Conservation (phyloP, 257 asterid genomes). For the Plantago major region DNA sequence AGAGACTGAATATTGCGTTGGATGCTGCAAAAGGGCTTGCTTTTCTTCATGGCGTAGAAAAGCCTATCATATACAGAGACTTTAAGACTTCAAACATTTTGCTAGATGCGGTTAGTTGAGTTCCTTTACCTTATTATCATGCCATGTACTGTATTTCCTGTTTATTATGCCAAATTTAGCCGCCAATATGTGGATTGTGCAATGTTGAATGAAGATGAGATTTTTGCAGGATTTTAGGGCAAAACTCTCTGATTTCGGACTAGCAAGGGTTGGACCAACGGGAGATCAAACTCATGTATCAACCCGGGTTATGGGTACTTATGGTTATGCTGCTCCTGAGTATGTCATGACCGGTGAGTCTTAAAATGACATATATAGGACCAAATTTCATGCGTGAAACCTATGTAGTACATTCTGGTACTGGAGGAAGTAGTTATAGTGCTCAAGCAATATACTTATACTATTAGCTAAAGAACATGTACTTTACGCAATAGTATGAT, state of each 20-base stretch:
- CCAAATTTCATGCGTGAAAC: background rate
- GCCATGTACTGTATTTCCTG: too few relatives aligned
- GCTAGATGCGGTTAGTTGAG: conserved; percentile 70
- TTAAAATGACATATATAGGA: background rate
- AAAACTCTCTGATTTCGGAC: conserved; percentile 91
- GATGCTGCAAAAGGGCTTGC: conserved; percentile 98
- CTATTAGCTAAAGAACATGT: too few relatives aligned
- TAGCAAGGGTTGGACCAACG: conserved; percentile 91
- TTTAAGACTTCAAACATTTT: conserved; percentile 86
- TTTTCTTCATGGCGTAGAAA: conserved; percentile 88
- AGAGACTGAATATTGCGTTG: conserved; percentile 80
- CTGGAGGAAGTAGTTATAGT: too few relatives aligned
- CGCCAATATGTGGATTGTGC: background rate
- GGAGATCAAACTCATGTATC: conserved; percentile 99
- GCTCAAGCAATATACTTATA: too few relatives aligned
- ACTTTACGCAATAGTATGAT: too few relatives aligned
- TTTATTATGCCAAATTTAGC: too few relatives aligned
- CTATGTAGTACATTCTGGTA: background rate
- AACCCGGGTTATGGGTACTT: conserved; percentile 96
- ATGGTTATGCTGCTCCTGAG: conserved; percentile 97
- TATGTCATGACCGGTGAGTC: conserved; percentile 96
- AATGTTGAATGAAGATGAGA: background rate
- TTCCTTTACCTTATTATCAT: background rate
- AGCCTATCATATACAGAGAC: conserved; percentile 87
- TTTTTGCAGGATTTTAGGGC: conserved; percentile 78